These are phyloP conservation scores for Lentinus tigrinus DNA, from an alignment of 768 basidiomycete genomes.

Conservation along the genomic window DNA sequence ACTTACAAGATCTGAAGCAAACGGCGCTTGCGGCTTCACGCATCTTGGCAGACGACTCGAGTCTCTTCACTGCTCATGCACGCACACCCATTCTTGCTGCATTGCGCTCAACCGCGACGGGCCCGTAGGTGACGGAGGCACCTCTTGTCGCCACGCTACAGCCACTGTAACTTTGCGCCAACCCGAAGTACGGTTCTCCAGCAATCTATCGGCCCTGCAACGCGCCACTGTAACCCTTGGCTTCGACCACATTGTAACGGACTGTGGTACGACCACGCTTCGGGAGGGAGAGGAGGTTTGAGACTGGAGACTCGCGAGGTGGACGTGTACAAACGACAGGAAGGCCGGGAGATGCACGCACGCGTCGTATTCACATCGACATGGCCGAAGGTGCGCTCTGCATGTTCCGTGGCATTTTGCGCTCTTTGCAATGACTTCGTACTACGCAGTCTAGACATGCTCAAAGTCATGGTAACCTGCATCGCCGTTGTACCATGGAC, in stretches of 20 bases:
- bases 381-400: background rate
- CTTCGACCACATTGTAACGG: background rate
- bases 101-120: no score
- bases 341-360: slow-evolving; percentile 4
- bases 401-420: no score
- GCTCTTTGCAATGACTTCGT: background rate
- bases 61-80: no score
- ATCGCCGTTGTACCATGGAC: slow-evolving; percentile 6
- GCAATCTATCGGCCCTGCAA: background rate
- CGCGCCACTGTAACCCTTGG: background rate
- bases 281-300: background rate
- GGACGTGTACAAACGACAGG: background rate
- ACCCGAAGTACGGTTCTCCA: background rate
- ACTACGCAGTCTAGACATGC: slow-evolving; percentile 2
- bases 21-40: no score
- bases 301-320: background rate
- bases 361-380: background rate
- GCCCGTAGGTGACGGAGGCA: no score
- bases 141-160: no score
- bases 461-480: background rate
- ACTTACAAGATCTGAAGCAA: no score
- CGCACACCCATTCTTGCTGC: no score
- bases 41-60: no score
- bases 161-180: no score
- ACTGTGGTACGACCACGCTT: background rate